Conservation (phyloP, 257 asterid genomes). For the Ocimum tenuiflorum region DNA sequence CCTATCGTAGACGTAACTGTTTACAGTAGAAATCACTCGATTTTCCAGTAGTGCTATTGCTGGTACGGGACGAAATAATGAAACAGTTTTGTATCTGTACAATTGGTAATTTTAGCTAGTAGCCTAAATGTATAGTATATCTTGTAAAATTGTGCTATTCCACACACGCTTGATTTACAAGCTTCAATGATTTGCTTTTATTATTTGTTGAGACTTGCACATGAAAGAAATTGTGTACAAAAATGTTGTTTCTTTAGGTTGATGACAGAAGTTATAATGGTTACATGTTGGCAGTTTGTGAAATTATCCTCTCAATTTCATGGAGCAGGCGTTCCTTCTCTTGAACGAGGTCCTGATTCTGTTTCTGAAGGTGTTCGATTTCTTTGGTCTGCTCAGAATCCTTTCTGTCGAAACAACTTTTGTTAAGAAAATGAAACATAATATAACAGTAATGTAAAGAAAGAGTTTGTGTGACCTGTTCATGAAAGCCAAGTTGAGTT, state of each 20-base stretch:
- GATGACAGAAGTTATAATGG: not conserved
- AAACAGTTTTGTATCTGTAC: slow-evolving; percentile 28
- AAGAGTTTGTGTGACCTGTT: slow-evolving; percentile 42
- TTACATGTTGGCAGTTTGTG: slow-evolving; percentile 38
- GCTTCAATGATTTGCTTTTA: not conserved
- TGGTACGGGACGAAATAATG: slow-evolving; percentile 22
- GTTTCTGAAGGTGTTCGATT: slow-evolving; percentile 73
- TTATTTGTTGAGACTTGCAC: not conserved
- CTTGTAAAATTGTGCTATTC: slow-evolving; percentile 23
- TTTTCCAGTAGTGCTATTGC: slow-evolving; percentile 29
- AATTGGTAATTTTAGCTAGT: slow-evolving; percentile 6
- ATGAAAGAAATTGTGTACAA: too few relatives aligned
- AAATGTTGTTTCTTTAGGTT: not conserved
- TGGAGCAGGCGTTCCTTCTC: slow-evolving; percentile 70
- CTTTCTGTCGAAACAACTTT: slow-evolving; percentile 44
- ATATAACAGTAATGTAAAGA: too few relatives aligned
- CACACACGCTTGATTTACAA: too few relatives aligned
- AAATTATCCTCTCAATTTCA: slow-evolving; percentile 73
- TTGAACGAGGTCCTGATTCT: slow-evolving; percentile 51
- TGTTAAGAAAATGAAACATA: not conserved
- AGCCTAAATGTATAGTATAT: slow-evolving; percentile 21
- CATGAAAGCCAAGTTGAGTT: slow-evolving; percentile 86
- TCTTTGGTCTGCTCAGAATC: slow-evolving; percentile 91
- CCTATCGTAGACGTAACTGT: slow-evolving; percentile 32
- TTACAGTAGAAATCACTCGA: slow-evolving; percentile 29